These are phyloP conservation scores for Colletotrichum orbiculare DNA, from an alignment of 2,329 filamentous ascomycete species.

Conservation along the genomic window DNA sequence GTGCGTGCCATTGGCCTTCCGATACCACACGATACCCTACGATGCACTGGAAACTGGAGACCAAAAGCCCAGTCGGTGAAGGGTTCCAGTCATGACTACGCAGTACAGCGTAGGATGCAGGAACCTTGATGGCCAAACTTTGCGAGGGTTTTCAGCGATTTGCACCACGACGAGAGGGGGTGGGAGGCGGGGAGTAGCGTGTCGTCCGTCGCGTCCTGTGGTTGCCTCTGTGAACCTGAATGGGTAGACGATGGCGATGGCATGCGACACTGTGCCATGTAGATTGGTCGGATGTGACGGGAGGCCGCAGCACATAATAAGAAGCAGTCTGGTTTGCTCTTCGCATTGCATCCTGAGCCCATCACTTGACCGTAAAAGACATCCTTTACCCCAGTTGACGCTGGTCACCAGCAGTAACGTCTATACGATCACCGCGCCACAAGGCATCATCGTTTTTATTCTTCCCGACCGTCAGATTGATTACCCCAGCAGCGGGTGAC, in stretches of 20 bases:
- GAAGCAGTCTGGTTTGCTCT: background rate
- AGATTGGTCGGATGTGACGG: conserved; percentile 8
- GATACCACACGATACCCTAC: too few relatives aligned
- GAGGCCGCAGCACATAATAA: conserved; percentile 5
- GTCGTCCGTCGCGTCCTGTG: conserved; percentile 3
- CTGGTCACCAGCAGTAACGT: conserved; percentile 17
- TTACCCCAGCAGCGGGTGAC: conserved; percentile 11
- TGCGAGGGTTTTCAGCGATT: conserved; percentile 10
- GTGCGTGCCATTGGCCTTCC: conserved; percentile 11
- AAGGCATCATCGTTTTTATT: conserved; percentile 13
- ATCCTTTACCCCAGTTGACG: conserved; percentile 6
- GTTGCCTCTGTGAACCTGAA: too few relatives aligned
- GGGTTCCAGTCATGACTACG: conserved; percentile 5
- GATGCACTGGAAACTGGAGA: conserved; percentile 11
- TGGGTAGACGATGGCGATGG: background rate
- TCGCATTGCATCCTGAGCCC: background rate
- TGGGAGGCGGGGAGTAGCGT: conserved; percentile 3
- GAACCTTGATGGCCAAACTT: conserved; percentile 30
- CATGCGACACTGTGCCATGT: conserved; percentile 5
- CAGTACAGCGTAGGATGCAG: background rate
- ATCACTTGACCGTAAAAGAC: background rate
- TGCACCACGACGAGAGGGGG: background rate
- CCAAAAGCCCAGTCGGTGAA: conserved; percentile 2
- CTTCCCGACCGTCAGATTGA: conserved; percentile 10
- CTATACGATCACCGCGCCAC: conserved; percentile 13